These are phyloP conservation scores for Colletotrichum cereale DNA, from an alignment of 2,329 filamentous ascomycete genomes.

Conservation along the genomic window DNA sequence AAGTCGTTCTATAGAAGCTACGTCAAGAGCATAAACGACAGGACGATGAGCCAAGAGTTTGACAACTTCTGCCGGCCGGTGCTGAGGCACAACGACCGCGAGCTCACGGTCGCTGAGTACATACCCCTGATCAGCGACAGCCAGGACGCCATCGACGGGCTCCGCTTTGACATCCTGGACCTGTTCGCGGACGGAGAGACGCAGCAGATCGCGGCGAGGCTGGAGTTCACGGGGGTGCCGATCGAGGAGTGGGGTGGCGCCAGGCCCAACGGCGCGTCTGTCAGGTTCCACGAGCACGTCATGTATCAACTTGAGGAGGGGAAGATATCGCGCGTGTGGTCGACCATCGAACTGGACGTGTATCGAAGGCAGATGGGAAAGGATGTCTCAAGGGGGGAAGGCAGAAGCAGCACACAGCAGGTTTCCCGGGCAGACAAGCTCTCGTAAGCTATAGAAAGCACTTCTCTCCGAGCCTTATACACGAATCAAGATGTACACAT, in stretches of 20 bases:
- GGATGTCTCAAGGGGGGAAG: not conserved
- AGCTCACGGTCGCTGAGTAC: constrained; percentile 45
- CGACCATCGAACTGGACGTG: constrained; percentile 47
- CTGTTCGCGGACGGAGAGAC: constrained; percentile 47
- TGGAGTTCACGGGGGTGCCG: constrained; percentile 50
- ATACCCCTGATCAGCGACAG: constrained; percentile 47
- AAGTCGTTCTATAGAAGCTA: constrained; percentile 46
- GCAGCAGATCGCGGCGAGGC: constrained; percentile 49
- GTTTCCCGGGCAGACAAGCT: not conserved
- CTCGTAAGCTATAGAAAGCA: not conserved
- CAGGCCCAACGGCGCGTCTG: constrained; percentile 46
- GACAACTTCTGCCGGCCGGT: constrained; percentile 45
- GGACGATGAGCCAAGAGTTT: constrained; percentile 45
- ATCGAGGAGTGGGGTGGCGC: constrained; percentile 45
- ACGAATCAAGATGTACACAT: not conserved
- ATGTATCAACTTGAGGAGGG: constrained; percentile 50
- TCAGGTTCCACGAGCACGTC: constrained; percentile 50
- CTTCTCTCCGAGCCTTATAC: not conserved
- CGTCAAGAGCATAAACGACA: constrained; percentile 49
- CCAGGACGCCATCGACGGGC: constrained; percentile 46
- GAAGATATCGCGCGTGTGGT: constrained; percentile 50
- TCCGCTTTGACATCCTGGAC: constrained; percentile 44
- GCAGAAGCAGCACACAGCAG: not conserved
- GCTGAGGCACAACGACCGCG: constrained; percentile 47
- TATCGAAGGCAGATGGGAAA: constrained; percentile 41